Conservation (phyloP, 2,329 filamentous ascomycete genomes). For the Raffaelea ambrosiae region DNA sequence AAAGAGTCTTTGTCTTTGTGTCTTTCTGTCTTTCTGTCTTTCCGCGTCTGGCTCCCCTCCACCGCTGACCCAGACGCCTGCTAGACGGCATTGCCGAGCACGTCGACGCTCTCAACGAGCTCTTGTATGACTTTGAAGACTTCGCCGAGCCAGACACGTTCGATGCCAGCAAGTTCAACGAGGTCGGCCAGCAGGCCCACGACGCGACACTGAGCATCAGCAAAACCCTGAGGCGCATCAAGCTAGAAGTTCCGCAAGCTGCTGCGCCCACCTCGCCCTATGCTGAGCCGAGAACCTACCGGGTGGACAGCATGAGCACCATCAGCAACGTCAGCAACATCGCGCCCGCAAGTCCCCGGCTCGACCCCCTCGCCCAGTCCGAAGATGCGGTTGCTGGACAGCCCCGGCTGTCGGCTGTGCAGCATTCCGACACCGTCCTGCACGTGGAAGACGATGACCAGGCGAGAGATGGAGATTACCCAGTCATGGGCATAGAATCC, state of each 20-base stretch:
- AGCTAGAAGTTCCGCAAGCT: slow-evolving; percentile 26
- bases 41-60: too few relatives aligned
- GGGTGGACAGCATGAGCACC: slow-evolving; percentile 5
- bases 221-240: slow-evolving; percentile 46
- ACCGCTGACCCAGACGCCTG: too few relatives aligned
- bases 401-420: neutral
- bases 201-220: slow-evolving; percentile 39
- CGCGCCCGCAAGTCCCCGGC: neutral
- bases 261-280: neutral
- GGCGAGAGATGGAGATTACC: neutral
- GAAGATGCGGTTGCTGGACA: neutral
- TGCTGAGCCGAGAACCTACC: neutral
- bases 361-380: neutral
- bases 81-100: slow-evolving; percentile 41
- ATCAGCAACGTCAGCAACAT: neutral
- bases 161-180: slow-evolving; percentile 38
- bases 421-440: slow-evolving; percentile 1
- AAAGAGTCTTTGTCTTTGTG: neutral
- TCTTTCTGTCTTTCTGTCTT: too few relatives aligned
- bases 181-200: slow-evolving; percentile 38
- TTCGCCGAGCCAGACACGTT: slow-evolving; percentile 41
- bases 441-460: neutral
- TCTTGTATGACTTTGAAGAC: slow-evolving; percentile 51
- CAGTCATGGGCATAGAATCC: slow-evolving; percentile 11
- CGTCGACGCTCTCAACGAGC: slow-evolving; percentile 36